These are phyloP conservation scores for Zea luxurians DNA, from an alignment of 176 grass and related monocot species.

Conservation along the genomic window DNA sequence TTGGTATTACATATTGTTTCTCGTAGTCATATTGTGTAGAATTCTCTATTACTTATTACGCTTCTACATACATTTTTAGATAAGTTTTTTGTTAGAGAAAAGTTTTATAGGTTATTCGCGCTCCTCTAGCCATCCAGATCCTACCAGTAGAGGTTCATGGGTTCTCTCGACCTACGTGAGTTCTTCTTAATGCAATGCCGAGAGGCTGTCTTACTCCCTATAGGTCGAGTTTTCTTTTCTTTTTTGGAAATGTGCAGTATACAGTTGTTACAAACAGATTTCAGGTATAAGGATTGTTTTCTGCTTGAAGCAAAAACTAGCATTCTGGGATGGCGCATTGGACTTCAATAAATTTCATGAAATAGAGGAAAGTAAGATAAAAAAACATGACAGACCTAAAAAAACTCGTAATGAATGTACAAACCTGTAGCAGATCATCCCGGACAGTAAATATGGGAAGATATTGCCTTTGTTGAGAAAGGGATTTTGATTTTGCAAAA, in stretches of 20 bases:
- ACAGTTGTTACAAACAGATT: constrained; percentile 23
- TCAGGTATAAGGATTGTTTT: too few species aligned
- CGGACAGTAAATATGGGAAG: constrained; percentile 96
- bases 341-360: neutral
- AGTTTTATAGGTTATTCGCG: too few species aligned
- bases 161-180: neutral
- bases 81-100: too few species aligned
- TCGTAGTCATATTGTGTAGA: too few species aligned
- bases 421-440: constrained; percentile 92
- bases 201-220: neutral
- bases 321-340: too few species aligned
- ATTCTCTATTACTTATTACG: too few species aligned
- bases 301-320: too few species aligned
- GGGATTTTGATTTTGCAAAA: constrained; percentile 92
- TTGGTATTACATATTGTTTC: too few species aligned
- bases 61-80: too few species aligned
- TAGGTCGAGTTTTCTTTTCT: neutral
- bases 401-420: constrained; percentile 29
- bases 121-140: too few species aligned
- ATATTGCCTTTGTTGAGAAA: constrained; percentile 97
- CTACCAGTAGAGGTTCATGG: neutral
- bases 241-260: neutral
- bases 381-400: neutral
- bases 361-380: neutral
- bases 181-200: neutral